These are phyloP conservation scores for Iris pallida DNA, from an alignment of 116 monocot genomes.

Conservation along the genomic window DNA sequence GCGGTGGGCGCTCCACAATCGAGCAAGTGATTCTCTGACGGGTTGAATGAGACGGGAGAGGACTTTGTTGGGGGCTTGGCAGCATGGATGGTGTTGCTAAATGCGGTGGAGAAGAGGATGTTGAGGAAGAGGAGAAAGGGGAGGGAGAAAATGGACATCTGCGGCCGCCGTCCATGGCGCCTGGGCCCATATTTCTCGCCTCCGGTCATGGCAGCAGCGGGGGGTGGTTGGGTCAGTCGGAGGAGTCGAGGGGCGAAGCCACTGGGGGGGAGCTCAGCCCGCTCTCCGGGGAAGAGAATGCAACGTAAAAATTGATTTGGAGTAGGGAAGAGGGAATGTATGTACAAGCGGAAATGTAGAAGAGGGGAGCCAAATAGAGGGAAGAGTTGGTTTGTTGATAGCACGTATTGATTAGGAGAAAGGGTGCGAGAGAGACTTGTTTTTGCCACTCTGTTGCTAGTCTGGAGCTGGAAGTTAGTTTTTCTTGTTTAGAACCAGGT, in stretches of 20 bases:
- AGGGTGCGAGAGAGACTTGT: too few species aligned
- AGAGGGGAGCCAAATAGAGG: too few species aligned
- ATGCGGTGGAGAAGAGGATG: not conserved
- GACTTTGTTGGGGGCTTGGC: not conserved
- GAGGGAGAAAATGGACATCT: conserved; percentile 16
- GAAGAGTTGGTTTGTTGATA: too few species aligned
- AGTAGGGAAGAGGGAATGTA: too few species aligned
- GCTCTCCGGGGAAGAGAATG: not conserved
- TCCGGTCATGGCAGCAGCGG: conserved; percentile 17
- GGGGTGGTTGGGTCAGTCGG: not conserved
- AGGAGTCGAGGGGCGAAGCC: not conserved
- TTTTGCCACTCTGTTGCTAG: too few species aligned
- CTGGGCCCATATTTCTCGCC: conserved; percentile 23
- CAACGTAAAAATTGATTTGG: too few species aligned
- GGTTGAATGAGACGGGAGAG: conserved; percentile 28
- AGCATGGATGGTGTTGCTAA: conserved; percentile 12
- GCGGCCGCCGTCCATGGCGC: not conserved
- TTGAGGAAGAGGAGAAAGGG: conserved; percentile 9
- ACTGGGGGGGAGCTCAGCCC: not conserved
- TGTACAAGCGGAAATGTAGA: too few species aligned
- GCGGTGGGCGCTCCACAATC: conserved; percentile 51
- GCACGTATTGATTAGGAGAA: too few species aligned
- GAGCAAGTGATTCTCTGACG: conserved; percentile 60
- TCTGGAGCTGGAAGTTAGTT: too few species aligned
- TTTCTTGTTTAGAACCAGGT: too few species aligned